These are phyloP conservation scores for Metarhizium rileyi DNA, from an alignment of 2,329 filamentous ascomycete species.

Conservation along the genomic window DNA sequence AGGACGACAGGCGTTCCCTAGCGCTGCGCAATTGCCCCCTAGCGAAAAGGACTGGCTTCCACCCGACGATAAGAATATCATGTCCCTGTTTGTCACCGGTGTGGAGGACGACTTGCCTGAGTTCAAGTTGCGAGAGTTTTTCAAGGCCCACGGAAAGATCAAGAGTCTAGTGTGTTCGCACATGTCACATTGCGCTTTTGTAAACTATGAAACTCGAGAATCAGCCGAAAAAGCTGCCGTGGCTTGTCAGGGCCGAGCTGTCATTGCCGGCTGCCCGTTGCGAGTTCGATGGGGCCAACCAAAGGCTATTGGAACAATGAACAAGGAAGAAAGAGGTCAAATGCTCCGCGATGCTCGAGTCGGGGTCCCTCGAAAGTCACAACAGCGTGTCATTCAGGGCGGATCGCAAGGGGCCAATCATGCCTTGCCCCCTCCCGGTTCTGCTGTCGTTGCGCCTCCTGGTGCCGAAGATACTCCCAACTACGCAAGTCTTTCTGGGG, in stretches of 20 bases:
- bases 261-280: slow-evolving; percentile 85
- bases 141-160: slow-evolving; percentile 79
- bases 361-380: slow-evolving; percentile 20
- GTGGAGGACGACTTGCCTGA: slow-evolving; percentile 95
- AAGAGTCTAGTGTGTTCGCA: slow-evolving; percentile 93
- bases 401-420: slow-evolving; percentile 24
- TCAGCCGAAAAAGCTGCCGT: slow-evolving; percentile 79
- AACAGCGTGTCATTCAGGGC: slow-evolving; percentile 23
- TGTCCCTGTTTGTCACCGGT: slow-evolving; percentile 88
- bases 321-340: slow-evolving; percentile 70
- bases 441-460: slow-evolving; percentile 63
- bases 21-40: slow-evolving; percentile 64
- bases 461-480: slow-evolving; percentile 62
- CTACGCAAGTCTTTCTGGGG: slow-evolving; percentile 78
- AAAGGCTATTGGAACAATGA: slow-evolving; percentile 84
- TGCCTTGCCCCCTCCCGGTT: not conserved
- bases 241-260: slow-evolving; percentile 75
- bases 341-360: slow-evolving; percentile 65
- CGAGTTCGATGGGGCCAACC: slow-evolving; percentile 89
- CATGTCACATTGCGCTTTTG: slow-evolving; percentile 91
- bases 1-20: slow-evolving; percentile 52
- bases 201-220: slow-evolving; percentile 83
- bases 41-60: slow-evolving; percentile 79
- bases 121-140: slow-evolving; percentile 82
- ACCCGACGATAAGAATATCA: slow-evolving; percentile 75